Conservation (phyloP, 2,329 filamentous ascomycete genomes). For the Fusarium paranaense region DNA sequence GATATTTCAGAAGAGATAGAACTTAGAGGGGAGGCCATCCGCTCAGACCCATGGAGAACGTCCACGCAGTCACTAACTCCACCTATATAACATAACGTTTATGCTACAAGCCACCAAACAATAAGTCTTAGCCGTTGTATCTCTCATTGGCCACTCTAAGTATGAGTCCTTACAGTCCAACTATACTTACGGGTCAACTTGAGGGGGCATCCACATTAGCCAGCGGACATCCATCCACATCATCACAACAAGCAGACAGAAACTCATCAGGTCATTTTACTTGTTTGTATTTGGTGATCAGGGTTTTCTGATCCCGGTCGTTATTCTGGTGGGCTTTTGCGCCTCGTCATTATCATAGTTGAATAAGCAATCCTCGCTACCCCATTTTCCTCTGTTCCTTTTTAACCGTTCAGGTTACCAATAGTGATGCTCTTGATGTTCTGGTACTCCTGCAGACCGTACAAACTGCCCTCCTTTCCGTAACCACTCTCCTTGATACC, state of each 20-base stretch:
- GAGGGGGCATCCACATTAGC: background rate
- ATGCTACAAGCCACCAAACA: background rate
- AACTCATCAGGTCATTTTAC: slow-evolving; percentile 8
- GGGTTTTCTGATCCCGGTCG: slow-evolving; percentile 1
- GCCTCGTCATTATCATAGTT: slow-evolving; percentile 43
- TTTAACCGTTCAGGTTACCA: slow-evolving; percentile 43
- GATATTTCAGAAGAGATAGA: background rate
- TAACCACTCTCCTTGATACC: slow-evolving; percentile 52
- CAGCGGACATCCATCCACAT: background rate
- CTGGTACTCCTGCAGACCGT: slow-evolving; percentile 59
- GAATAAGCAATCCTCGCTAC: slow-evolving; percentile 33
- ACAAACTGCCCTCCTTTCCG: slow-evolving; percentile 56
- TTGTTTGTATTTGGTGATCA: slow-evolving; percentile 15
- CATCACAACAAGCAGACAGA: background rate
- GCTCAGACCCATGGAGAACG: background rate
- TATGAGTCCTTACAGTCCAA: background rate
- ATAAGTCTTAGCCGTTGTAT: background rate
- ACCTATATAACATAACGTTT: background rate
- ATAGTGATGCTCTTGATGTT: slow-evolving; percentile 59
- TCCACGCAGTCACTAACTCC: background rate
- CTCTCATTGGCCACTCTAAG: background rate
- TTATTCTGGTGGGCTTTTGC: slow-evolving; percentile 24
- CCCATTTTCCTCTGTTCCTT: background rate
- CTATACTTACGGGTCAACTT: background rate
- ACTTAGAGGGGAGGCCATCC: background rate